A percentile compares a stretch with the other conserved stretches of the same genome.
Evolutionary conservation across 805 yeast genomes (phyloP).

Genomic region (Candida verbasci): DNA sequence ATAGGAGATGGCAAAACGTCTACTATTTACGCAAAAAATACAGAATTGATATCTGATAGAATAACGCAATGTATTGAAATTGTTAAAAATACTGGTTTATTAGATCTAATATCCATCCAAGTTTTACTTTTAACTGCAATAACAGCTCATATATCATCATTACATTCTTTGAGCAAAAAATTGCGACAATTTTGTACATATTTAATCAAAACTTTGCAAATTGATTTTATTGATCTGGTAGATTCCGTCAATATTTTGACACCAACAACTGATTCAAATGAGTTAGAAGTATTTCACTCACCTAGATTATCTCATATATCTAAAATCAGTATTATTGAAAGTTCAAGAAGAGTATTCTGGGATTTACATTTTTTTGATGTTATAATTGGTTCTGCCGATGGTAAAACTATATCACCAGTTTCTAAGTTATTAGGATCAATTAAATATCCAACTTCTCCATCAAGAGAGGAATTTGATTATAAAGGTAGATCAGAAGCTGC

Average conservation of each 20-base stretch:
- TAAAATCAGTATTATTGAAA: slow-evolving; percentile 14
- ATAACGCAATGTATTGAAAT: slow-evolving; percentile 15
- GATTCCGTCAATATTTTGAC: neutral
- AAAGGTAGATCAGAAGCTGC: slow-evolving; percentile 15
- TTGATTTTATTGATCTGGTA: slow-evolving; percentile 33
- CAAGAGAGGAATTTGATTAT: slow-evolving; percentile 38
- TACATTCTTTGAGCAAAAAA: slow-evolving; percentile 42
- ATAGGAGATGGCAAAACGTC: slow-evolving; percentile 45
- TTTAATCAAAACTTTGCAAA: slow-evolving; percentile 30
- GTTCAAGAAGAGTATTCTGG: slow-evolving; percentile 47
- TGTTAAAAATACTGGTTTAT: slow-evolving; percentile 11
- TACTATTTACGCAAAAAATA: slow-evolving; percentile 11
- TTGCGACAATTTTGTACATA: slow-evolving; percentile 41
- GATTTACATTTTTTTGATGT: slow-evolving; percentile 50
- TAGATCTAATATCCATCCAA: slow-evolving; percentile 44
- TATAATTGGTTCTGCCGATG: slow-evolving; percentile 52
- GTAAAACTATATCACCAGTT: slow-evolving; percentile 23
- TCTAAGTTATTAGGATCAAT: slow-evolving; percentile 32
- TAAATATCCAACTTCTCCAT: slow-evolving; percentile 35
- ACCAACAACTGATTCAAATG: slow-evolving; percentile 3
- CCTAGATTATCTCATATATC: slow-evolving; percentile 14
- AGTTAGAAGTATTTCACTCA: slow-evolving; percentile 7
- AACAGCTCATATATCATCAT: slow-evolving; percentile 47
- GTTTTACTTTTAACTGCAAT: slow-evolving; percentile 36
- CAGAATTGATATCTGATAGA: slow-evolving; percentile 13